Base-by-base conservation (phyloP, 805 yeast genomes). In the Hanseniaspora guilliermondii region DNA sequence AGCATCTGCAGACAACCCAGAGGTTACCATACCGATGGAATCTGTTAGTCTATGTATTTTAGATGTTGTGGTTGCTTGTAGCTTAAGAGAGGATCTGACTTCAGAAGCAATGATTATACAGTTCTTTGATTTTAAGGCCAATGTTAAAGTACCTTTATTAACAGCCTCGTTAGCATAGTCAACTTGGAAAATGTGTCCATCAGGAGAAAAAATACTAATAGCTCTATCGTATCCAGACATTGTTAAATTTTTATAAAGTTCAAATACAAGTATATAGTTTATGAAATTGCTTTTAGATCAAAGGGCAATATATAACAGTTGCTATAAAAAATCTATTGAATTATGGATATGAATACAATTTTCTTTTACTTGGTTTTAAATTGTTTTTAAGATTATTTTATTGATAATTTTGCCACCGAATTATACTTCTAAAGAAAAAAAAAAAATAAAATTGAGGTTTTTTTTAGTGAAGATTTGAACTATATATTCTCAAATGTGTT, bases 151-250 rank as follows among this genome's bases (percentile, higher is more conserved):
- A 57, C 98, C 98, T 71, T 97, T 80, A 67, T 91, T 93, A 45
- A 93, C 98, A 0, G 98, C 98, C 68, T 93, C 98, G 39, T 85
- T 76, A 25, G 98, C 98, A 64, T 93, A 93, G 70, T 93, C 97
- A 41, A 93, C 98, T 76, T 93, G 98, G 76, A 91, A 91, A 67
- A 91, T 96, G 68, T 91, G 97, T 57, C 98, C 98, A 73, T 91
- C 98, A 60, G 98, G 98, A 83, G 96, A 87, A 74, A 91, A 91
- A 69, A 91, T 94, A 58, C 97, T 89, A 64, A 91, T 78, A 56
- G 98, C 98, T 78, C 97, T 82, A 71, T 91, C 98, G 95, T 91
- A 91, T 59, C 98, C 97, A 77, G 96, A 87, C 98, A 91, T 91
- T 35, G 11, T 45, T 22, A 7, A 11, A 11, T 39, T n/a, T n/a